These are phyloP conservation scores for Lentinus brumalis DNA, from an alignment of 768 basidiomycete species.

Conservation along the genomic window DNA sequence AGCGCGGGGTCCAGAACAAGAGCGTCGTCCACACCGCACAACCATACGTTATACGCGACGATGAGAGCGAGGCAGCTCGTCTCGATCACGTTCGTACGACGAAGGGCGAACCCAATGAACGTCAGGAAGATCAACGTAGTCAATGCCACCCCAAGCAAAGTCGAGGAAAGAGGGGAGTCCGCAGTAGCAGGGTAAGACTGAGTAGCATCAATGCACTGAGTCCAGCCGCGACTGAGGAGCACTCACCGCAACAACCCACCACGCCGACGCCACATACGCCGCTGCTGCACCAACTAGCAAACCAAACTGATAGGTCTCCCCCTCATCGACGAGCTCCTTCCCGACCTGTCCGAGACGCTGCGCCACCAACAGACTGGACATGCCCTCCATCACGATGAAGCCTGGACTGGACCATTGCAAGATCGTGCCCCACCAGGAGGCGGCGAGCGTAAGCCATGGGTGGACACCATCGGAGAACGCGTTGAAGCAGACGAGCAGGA, in stretches of 20 bases:
- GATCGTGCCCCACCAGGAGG: conserved; percentile 72
- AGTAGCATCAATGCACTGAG: conserved; percentile 3
- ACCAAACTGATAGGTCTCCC: conserved; percentile 76
- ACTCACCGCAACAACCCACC: conserved; percentile 84
- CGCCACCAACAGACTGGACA: conserved; percentile 80
- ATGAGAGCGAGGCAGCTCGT: conserved; percentile 86
- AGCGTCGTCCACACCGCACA: conserved; percentile 78
- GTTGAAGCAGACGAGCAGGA: conserved; percentile 87
- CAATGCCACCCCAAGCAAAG: conserved; percentile 83
- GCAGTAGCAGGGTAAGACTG: conserved; percentile 84
- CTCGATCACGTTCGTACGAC: conserved; percentile 91
- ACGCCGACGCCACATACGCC: conserved; percentile 79
- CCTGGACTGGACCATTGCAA: conserved; percentile 73
- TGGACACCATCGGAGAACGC: conserved; percentile 68
- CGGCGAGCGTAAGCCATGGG: conserved; percentile 56
- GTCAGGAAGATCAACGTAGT: conserved; percentile 91
- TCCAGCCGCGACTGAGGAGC: background rate
- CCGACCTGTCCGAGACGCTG: conserved; percentile 82
- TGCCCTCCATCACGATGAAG: conserved; percentile 81
- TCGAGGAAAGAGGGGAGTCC: conserved; percentile 83
- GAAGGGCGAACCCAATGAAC: conserved; percentile 85
- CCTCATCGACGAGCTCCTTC: conserved; percentile 68
- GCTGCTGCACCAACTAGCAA: conserved; percentile 76
- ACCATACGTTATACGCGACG: conserved; percentile 89
- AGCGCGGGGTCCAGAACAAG: conserved; percentile 74